Evolutionary conservation across 148 eudicot species (phyloP).

Genomic region (Oxyria digyna): DNA sequence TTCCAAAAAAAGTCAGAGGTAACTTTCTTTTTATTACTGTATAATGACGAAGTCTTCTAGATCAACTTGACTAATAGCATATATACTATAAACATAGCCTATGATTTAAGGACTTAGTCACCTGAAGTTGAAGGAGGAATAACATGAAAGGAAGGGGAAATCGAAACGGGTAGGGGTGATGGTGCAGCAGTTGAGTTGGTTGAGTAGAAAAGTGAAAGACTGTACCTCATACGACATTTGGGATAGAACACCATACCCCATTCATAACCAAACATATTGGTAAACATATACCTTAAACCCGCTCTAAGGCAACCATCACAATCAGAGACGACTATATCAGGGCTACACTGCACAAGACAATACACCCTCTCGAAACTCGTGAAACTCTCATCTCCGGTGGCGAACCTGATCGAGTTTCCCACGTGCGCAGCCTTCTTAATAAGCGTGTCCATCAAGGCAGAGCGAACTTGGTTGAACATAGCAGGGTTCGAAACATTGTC

Average conservation of each 20-base stretch:
- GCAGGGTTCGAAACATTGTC: not conserved
- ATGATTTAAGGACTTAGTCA: not conserved
- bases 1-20: not conserved
- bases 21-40: no score
- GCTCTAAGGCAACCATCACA: not conserved
- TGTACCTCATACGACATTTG: not conserved
- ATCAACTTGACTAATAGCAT: no score
- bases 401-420: not conserved
- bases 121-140: not conserved
- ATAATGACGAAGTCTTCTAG: no score
- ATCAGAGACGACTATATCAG: not conserved
- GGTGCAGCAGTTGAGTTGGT: not conserved
- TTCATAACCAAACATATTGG: not conserved
- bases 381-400: not conserved
- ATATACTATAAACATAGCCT: no score
- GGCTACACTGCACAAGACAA: not conserved
- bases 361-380: not conserved
- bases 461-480: not conserved
- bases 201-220: not conserved
- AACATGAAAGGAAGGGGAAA: not conserved
- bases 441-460: not conserved
- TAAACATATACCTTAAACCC: not conserved
- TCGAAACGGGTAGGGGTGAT: not conserved
- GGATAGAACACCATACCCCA: not conserved
- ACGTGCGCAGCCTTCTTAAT: not conserved